Conservation (phyloP, 768 basidiomycete species). For the Amanita fuliginea region DNA sequence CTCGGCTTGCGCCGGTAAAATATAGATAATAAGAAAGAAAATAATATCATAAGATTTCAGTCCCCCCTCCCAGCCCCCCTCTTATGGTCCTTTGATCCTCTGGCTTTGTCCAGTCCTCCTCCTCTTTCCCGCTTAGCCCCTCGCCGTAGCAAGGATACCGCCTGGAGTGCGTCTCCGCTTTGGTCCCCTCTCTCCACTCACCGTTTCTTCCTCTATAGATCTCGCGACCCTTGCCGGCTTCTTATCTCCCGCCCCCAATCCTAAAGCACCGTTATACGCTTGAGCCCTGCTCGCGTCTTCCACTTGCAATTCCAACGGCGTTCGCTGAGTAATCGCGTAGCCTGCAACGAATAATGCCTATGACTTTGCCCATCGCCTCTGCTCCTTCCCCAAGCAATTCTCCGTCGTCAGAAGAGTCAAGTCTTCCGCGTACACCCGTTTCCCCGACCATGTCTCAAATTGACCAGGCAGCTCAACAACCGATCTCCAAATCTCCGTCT, state of each 20-base stretch:
- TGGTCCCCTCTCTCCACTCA: conserved; percentile 11
- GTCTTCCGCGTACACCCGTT: conserved; percentile 37
- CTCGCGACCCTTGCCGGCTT: conserved; percentile 95
- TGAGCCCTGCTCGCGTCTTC: conserved; percentile 59
- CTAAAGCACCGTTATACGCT: conserved; percentile 36
- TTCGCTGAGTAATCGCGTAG: conserved; percentile 38
- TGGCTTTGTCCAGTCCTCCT: neutral
- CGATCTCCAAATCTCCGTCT: conserved; percentile 10
- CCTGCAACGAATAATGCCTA: conserved; percentile 21
- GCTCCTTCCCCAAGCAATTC: conserved; percentile 18
- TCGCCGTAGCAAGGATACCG: conserved; percentile 37
- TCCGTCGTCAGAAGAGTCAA: conserved; percentile 14
- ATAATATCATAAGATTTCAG: neutral
- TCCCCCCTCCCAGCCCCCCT: neutral
- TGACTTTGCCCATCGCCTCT: conserved; percentile 21
- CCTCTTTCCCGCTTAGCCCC: conserved; percentile 20
- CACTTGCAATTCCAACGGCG: conserved; percentile 13
- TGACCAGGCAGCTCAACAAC: conserved; percentile 6
- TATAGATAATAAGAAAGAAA: neutral
- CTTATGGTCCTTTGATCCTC: conserved; percentile 2
- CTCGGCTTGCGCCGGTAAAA: neutral
- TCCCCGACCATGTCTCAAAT: conserved; percentile 19
- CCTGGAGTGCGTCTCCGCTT: conserved; percentile 26
- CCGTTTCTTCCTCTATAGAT: conserved; percentile 28
- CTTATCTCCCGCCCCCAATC: conserved; percentile 37